These are phyloP conservation scores for Coprinopsis strossmayeri DNA, from an alignment of 768 basidiomycete species.

Conservation along the genomic window DNA sequence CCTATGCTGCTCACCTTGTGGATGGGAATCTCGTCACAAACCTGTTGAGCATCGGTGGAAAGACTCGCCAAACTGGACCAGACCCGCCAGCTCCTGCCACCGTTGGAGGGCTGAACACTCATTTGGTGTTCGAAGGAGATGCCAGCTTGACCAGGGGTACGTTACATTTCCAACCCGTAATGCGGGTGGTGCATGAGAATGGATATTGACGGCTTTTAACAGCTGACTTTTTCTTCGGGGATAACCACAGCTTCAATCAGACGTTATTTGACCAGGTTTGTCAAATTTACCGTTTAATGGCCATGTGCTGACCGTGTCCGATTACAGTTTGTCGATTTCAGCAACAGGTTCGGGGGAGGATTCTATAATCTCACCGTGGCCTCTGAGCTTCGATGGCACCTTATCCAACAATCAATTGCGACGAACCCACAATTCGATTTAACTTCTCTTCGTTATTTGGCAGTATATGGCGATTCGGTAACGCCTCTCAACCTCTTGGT, in stretches of 20 bases:
- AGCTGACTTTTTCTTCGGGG: conserved; percentile 15
- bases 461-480: conserved; percentile 16
- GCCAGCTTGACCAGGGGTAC: conserved; percentile 12
- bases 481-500: conserved; percentile 16
- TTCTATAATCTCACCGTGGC: conserved; percentile 17
- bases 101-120: conserved; percentile 16
- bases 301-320: background rate
- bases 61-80: conserved; percentile 13
- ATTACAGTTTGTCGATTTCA: conserved; percentile 14
- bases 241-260: conserved; percentile 18
- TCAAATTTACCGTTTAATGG: background rate
- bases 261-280: conserved; percentile 15
- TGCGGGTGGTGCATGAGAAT: background rate
- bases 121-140: conserved; percentile 16
- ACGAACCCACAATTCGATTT: conserved; percentile 17
- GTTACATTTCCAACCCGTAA: background rate
- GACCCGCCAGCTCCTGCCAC: conserved; percentile 16
- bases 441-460: conserved; percentile 15
- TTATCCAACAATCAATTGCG: conserved; percentile 17
- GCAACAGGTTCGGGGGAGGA: conserved; percentile 17
- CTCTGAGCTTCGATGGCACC: conserved; percentile 12
- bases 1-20: conserved; percentile 15
- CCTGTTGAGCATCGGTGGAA: conserved; percentile 16
- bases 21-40: conserved; percentile 17
- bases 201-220: background rate